Evolutionary conservation across 2,329 filamentous ascomycete genomes (phyloP).

Genomic region (Esteya vermicola): DNA sequence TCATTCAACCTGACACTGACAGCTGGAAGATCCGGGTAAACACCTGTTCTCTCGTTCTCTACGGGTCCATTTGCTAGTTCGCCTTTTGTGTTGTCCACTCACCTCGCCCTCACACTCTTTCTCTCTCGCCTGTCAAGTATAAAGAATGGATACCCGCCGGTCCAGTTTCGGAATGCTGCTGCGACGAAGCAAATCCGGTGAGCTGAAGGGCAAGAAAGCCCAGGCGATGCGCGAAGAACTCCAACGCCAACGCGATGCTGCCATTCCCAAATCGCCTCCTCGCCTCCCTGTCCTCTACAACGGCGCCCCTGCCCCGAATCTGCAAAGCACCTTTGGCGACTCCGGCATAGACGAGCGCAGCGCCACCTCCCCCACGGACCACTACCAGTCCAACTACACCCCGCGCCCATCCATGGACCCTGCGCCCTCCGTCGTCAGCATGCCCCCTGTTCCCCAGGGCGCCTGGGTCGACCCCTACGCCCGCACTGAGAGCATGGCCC

Average conservation of each 20-base stretch:
- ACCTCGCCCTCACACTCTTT: too few relatives aligned
- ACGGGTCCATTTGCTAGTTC: too few relatives aligned
- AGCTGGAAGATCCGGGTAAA: too few relatives aligned
- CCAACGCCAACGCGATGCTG: constrained; percentile 33
- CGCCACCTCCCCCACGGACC: constrained; percentile 1
- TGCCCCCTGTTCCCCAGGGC: constrained; percentile 45
- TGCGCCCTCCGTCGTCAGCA: constrained; percentile 25
- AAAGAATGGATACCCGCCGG: constrained; percentile 24
- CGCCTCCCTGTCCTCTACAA: constrained; percentile 39
- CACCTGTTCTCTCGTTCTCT: too few relatives aligned
- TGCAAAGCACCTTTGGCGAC: constrained; percentile 33
- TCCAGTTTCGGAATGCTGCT: constrained; percentile 45
- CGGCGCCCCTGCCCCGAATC: constrained; percentile 28
- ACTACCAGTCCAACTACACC: constrained; percentile 12
- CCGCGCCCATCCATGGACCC: constrained; percentile 40
- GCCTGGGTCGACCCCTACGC: constrained; percentile 63
- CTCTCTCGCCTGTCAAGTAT: neutral
- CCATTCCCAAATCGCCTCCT: constrained; percentile 31
- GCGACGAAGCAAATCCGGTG: constrained; percentile 53
- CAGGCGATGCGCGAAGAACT: constrained; percentile 37
- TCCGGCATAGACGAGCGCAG: constrained; percentile 32
- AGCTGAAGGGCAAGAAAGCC: constrained; percentile 48
- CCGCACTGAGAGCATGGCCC: constrained; percentile 85
- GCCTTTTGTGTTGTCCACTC: too few relatives aligned
- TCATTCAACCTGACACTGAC: too few relatives aligned